Conservation (phyloP, 2,329 filamentous ascomycete genomes). For the Fusarium paranaense region DNA sequence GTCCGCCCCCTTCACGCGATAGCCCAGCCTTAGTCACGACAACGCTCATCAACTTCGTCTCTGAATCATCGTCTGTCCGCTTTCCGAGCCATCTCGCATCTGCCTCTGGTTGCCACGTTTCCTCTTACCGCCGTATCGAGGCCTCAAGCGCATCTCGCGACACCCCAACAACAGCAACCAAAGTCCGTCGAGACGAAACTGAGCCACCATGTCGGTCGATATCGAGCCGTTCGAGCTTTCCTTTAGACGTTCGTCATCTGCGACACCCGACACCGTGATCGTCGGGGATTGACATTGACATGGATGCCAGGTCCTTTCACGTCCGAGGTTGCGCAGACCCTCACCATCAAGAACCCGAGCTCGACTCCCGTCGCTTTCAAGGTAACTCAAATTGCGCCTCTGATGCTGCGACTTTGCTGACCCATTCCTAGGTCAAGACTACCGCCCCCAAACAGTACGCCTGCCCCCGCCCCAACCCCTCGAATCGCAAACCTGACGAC, state of each 20-base stretch:
- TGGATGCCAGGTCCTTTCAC: slow-evolving; percentile 70
- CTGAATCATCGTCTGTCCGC: slow-evolving; percentile 9
- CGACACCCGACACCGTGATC: slow-evolving; percentile 10
- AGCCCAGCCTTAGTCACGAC: slow-evolving; percentile 10
- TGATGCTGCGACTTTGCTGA: slow-evolving; percentile 26
- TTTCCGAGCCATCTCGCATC: slow-evolving; percentile 21
- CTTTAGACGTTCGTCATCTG: slow-evolving; percentile 82
- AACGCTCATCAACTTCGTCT: slow-evolving; percentile 19
- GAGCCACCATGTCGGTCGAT: slow-evolving; percentile 88
- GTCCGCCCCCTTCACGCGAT: slow-evolving; percentile 19
- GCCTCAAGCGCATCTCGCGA: slow-evolving; percentile 36
- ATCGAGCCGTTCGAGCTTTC: slow-evolving; percentile 91
- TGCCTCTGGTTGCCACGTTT: slow-evolving; percentile 40
- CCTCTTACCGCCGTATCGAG: slow-evolving; percentile 31
- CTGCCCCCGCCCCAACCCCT: slow-evolving; percentile 21
- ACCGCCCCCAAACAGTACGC: slow-evolving; percentile 96
- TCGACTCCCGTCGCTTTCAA: slow-evolving; percentile 75
- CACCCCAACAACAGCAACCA: slow-evolving; percentile 23
- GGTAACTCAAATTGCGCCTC: slow-evolving; percentile 58
- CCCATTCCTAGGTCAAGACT: slow-evolving; percentile 85
- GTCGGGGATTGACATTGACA: slow-evolving; percentile 31
- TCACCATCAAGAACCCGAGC: slow-evolving; percentile 75
- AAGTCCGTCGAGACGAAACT: slow-evolving; percentile 6
- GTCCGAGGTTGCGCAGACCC: slow-evolving; percentile 71
- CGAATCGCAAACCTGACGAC: slow-evolving; percentile 32